These are phyloP conservation scores for Lizonia empirigonia DNA, from an alignment of 2,329 filamentous ascomycete species.

Conservation along the genomic window DNA sequence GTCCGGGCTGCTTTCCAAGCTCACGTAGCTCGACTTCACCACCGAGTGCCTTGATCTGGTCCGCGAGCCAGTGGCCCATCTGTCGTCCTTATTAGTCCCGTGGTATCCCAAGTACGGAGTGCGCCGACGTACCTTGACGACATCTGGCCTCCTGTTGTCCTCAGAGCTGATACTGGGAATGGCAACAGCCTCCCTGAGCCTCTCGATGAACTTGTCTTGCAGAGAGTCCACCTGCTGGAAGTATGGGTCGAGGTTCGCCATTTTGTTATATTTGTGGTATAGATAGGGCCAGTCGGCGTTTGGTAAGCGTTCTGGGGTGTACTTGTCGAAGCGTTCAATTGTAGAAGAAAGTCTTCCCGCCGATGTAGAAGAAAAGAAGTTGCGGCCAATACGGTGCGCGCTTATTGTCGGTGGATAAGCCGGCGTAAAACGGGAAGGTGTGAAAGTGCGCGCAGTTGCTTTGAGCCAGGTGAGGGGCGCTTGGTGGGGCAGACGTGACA, in stretches of 20 bases:
- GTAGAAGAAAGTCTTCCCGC: constrained; percentile 15
- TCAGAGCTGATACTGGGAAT: constrained; percentile 96
- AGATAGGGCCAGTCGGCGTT: constrained; percentile 54
- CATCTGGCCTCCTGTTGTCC: constrained; percentile 84
- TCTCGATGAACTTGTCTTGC: constrained; percentile 82
- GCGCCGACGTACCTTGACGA: constrained; percentile 68
- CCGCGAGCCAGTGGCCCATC: constrained; percentile 91
- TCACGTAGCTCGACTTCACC: constrained; percentile 85
- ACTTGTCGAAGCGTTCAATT: constrained; percentile 19
- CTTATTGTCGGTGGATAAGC: constrained; percentile 40
- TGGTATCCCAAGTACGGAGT: neutral
- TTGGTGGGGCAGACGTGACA: constrained; percentile 12
- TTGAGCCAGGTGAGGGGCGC: constrained; percentile 23
- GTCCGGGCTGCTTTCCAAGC: constrained; percentile 89
- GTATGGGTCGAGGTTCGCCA: constrained; percentile 92
- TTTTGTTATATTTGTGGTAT: constrained; percentile 57
- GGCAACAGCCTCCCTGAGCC: constrained; percentile 87
- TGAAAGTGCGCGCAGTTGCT: constrained; percentile 18
- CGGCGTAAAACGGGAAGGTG: constrained; percentile 41
- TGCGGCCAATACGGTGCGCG: constrained; percentile 25
- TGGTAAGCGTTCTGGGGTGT: constrained; percentile 27
- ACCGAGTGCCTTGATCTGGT: constrained; percentile 81
- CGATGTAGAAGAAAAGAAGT: constrained; percentile 18
- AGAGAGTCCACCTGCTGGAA: constrained; percentile 89
- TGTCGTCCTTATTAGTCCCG: constrained; percentile 32